Conservation (phyloP, 495 filamentous ascomycete genomes). For the Lindgomyces ingoldianus region DNA sequence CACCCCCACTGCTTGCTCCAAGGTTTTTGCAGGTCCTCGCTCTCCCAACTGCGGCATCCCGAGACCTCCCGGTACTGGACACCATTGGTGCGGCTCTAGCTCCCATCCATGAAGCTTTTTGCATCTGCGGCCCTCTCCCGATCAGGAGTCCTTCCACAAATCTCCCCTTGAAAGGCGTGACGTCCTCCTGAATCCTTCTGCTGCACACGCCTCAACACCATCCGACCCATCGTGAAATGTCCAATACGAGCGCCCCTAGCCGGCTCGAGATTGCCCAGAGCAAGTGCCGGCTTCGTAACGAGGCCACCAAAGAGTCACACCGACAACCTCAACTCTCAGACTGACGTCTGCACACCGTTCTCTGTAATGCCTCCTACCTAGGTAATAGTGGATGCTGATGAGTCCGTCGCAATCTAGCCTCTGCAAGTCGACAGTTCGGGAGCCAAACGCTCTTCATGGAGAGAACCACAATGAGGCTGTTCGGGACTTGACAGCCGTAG, state of each 20-base stretch:
- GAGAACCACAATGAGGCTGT: constrained; percentile 20
- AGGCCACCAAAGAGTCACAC: constrained; percentile 6
- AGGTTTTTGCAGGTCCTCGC: no score
- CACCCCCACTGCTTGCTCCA: constrained; percentile 17
- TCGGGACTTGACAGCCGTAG: constrained; percentile 46
- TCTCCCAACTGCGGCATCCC: no score
- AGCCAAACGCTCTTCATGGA: background rate
- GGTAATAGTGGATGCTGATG: background rate
- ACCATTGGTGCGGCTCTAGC: no score
- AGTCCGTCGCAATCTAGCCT: background rate
- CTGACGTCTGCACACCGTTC: background rate
- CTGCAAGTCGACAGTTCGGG: background rate
- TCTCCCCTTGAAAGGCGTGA: background rate
- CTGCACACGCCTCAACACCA: background rate
- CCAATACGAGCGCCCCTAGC: background rate
- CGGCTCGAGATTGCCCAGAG: constrained; percentile 19
- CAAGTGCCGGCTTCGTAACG: constrained; percentile 30
- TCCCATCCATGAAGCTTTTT: no score
- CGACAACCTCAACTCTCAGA: background rate
- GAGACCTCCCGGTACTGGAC: background rate
- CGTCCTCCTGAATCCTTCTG: background rate
- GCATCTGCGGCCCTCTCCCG: no score
- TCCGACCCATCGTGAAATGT: background rate
- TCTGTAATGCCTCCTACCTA: background rate
- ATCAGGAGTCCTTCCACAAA: no score